Percentiles rank a stretch among this genome's conserved stretches.
Conservation (phyloP, 2,329 filamentous ascomycete genomes). For the Exophiala sp. region DNA sequence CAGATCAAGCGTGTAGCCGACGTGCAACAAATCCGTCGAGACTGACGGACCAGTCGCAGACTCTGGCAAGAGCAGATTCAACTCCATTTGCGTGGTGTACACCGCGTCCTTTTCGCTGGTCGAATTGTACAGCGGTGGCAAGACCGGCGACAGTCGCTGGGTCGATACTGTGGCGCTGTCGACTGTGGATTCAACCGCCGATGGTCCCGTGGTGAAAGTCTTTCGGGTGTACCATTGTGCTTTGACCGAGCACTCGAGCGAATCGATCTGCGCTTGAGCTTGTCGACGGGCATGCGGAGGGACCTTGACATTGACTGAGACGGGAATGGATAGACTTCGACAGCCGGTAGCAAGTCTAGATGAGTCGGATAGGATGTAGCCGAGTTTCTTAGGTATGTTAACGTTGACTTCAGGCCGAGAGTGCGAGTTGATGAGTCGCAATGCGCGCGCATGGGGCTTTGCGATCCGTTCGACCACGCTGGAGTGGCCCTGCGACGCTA, state of each 20-base stretch:
- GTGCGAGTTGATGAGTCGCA: constrained; percentile 4
- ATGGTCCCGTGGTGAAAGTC: constrained; percentile 15
- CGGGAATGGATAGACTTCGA: constrained; percentile 17
- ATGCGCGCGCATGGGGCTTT: constrained; percentile 15
- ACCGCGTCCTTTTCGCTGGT: neutral
- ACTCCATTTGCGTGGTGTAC: constrained; percentile 17
- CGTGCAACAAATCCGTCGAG: constrained; percentile 14
- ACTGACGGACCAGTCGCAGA: constrained; percentile 19
- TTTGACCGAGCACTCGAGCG: constrained; percentile 15
- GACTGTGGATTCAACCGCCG: constrained; percentile 10
- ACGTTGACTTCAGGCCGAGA: constrained; percentile 15
- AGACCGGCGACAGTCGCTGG: constrained; percentile 11
- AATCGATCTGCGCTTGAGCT: constrained; percentile 2
- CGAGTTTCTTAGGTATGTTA: constrained; percentile 16
- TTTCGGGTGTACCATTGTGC: constrained; percentile 19
- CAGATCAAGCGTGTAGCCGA: constrained; percentile 20
- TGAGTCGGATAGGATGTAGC: constrained; percentile 12
- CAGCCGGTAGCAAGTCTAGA: constrained; percentile 15
- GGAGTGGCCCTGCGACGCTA: neutral
- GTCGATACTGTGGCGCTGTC: constrained; percentile 13
- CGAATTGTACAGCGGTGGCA: constrained; percentile 19
- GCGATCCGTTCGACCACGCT: constrained; percentile 6
- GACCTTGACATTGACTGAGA: constrained; percentile 11
- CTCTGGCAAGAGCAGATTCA: constrained; percentile 23
- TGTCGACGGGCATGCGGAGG: constrained; percentile 4